These are phyloP conservation scores for Avena eriantha DNA, from an alignment of 176 grass and related monocot species.

Conservation along the genomic window DNA sequence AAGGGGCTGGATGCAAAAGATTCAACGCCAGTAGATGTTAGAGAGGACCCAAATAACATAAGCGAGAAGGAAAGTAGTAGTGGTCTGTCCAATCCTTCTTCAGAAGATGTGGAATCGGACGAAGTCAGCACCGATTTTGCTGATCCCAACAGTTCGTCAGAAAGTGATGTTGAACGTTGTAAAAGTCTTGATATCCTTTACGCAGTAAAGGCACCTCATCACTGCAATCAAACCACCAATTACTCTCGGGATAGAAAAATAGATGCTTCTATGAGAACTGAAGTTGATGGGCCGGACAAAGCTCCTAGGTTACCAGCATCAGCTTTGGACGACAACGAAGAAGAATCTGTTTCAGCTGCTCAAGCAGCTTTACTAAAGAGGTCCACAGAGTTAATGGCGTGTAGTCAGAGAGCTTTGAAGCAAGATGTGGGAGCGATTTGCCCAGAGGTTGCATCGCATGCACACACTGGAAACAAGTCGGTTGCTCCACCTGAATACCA, in stretches of 20 bases:
- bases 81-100: neutral
- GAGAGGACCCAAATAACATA: neutral
- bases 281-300: conserved; percentile 41
- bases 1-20: conserved; percentile 15
- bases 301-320: conserved; percentile 49
- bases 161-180: neutral
- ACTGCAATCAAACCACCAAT: neutral
- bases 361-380: neutral
- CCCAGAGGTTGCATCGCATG: conserved; percentile 46
- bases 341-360: conserved; percentile 23
- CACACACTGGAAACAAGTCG: conserved; percentile 35
- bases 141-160: neutral
- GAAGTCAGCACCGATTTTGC: neutral
- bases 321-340: conserved; percentile 52
- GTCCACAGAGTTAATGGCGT: conserved; percentile 41
- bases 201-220: neutral
- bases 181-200: conserved; percentile 12
- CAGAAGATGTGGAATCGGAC: neutral
- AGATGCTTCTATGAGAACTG: neutral
- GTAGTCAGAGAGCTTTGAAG: conserved; percentile 33
- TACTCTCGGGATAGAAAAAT: neutral
- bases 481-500: conserved; percentile 39
- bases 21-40: neutral
- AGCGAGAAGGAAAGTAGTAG: neutral
- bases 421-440: conserved; percentile 1